Evolutionary conservation across 805 yeast genomes (phyloP).

Genomic region (Yamadazyma sp.): DNA sequence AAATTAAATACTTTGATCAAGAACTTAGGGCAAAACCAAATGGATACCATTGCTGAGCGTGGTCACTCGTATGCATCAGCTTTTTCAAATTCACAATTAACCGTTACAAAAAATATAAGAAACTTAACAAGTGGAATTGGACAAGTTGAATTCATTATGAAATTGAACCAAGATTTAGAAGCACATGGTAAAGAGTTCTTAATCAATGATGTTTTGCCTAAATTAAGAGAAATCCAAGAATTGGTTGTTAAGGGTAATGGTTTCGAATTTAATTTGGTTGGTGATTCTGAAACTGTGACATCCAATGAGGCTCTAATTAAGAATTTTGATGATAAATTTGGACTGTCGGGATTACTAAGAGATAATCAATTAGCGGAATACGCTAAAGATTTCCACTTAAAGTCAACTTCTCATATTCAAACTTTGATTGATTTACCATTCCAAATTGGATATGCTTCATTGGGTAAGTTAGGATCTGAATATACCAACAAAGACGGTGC

Average conservation of each 20-base stretch:
- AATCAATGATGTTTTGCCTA: slow-evolving; percentile 56
- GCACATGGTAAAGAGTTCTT: slow-evolving; percentile 31
- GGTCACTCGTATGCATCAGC: slow-evolving; percentile 85
- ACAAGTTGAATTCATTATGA: slow-evolving; percentile 68
- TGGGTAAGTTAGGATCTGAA: slow-evolving; percentile 61
- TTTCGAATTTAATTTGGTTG: slow-evolving; percentile 55
- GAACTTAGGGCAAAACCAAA: slow-evolving; percentile 70
- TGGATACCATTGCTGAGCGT: slow-evolving; percentile 75
- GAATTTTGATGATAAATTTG: slow-evolving; percentile 28
- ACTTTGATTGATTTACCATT: slow-evolving; percentile 72
- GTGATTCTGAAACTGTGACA: slow-evolving; percentile 43
- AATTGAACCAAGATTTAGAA: slow-evolving; percentile 51
- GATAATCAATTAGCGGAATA: slow-evolving; percentile 16
- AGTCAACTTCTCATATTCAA: slow-evolving; percentile 5
- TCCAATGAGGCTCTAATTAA: slow-evolving; percentile 34
- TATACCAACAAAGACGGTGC: slow-evolving; percentile 78
- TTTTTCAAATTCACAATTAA: slow-evolving; percentile 60
- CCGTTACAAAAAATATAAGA: slow-evolving; percentile 55
- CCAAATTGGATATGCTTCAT: slow-evolving; percentile 82
- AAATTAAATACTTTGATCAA: slow-evolving; percentile 74
- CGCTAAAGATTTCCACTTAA: slow-evolving; percentile 14
- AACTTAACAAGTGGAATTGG: slow-evolving; percentile 73
- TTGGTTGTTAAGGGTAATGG: slow-evolving; percentile 36
- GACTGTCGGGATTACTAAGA: slow-evolving; percentile 1
- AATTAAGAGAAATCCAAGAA: slow-evolving; percentile 50